A percentile compares a stretch with the other conserved stretches of the same genome.
phyloP scores from a whole-genome alignment of 2,329 filamentous ascomycete genomes.

The Aureobasidium sp. region DNA sequence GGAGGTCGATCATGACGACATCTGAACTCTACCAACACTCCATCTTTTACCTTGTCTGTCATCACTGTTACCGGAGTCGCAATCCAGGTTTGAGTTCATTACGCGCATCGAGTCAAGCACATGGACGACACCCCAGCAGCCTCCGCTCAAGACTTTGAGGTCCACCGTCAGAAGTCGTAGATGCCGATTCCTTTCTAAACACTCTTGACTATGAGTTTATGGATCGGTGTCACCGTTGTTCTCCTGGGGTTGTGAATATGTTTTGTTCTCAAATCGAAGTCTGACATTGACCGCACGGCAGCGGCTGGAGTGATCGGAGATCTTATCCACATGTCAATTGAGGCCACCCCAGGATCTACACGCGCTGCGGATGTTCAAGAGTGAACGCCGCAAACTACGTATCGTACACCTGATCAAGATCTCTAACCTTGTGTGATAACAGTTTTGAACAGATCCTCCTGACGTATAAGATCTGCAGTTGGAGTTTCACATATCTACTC shows the following conservation, averaged over 20 bases:
- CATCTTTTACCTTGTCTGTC: neutral
- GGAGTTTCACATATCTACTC: neutral
- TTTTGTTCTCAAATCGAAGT: neutral
- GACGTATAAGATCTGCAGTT: neutral
- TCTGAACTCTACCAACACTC: neutral
- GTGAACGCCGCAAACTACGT: neutral
- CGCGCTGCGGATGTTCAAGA: neutral
- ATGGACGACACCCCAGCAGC: neutral
- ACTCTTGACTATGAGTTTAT: too few species aligned
- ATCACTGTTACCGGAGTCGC: neutral
- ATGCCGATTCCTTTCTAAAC: too few species aligned
- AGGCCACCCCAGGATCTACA: neutral
- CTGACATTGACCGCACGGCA: neutral
- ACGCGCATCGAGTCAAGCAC: neutral
- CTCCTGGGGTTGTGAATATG: too few species aligned
- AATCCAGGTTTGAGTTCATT: neutral
- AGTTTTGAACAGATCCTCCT: neutral
- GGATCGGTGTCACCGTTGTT: too few species aligned
- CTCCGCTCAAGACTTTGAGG: neutral
- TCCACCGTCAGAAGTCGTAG: neutral
- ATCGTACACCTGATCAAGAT: neutral
- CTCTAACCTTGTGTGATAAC: neutral
- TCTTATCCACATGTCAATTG: too few species aligned
- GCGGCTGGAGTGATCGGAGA: neutral
- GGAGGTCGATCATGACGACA: neutral